phyloP scores from a whole-genome alignment of 495 filamentous ascomycete species.

The Amphirosellinia nigrospora region DNA sequence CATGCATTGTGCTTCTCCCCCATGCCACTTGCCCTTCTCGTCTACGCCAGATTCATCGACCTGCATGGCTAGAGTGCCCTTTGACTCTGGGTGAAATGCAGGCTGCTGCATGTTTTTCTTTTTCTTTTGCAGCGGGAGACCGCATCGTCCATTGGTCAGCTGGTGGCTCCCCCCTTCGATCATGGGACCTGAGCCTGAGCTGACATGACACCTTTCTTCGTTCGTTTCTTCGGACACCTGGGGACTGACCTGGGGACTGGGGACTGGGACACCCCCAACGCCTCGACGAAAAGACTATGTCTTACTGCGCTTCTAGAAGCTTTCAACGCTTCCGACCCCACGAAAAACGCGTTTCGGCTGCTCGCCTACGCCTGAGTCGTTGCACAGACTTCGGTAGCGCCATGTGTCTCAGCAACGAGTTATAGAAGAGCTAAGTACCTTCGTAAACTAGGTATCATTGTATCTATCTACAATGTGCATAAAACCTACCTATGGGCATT shows the following conservation, averaged over 20 bases:
- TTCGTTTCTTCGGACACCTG: no score
- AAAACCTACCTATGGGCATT: background rate
- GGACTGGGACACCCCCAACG: conserved; percentile 27
- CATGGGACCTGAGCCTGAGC: conserved; percentile 27
- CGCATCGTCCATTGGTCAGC: conserved; percentile 37
- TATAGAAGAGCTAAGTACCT: background rate
- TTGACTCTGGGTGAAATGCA: conserved; percentile 24
- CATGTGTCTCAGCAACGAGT: background rate
- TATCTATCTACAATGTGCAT: background rate
- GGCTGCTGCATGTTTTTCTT: conserved; percentile 29
- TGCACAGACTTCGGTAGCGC: background rate
- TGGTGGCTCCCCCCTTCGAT: conserved; percentile 35
- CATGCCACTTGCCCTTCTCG: conserved; percentile 34
- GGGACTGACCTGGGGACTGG: no score
- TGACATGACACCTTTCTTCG: conserved; percentile 12
- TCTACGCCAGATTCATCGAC: conserved; percentile 38
- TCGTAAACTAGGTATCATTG: background rate
- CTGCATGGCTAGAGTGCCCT: conserved; percentile 27
- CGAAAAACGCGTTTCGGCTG: conserved; percentile 27
- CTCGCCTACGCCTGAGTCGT: conserved; percentile 10
- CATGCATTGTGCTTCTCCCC: conserved; percentile 35
- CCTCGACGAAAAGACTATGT: conserved; percentile 19
- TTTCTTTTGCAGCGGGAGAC: conserved; percentile 31
- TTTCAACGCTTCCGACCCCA: conserved; percentile 33
- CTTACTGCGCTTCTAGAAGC: conserved; percentile 35